phyloP scores from a whole-genome alignment of 1,284 basidiomycete genomes.

The Pseudozyma thailandica region DNA sequence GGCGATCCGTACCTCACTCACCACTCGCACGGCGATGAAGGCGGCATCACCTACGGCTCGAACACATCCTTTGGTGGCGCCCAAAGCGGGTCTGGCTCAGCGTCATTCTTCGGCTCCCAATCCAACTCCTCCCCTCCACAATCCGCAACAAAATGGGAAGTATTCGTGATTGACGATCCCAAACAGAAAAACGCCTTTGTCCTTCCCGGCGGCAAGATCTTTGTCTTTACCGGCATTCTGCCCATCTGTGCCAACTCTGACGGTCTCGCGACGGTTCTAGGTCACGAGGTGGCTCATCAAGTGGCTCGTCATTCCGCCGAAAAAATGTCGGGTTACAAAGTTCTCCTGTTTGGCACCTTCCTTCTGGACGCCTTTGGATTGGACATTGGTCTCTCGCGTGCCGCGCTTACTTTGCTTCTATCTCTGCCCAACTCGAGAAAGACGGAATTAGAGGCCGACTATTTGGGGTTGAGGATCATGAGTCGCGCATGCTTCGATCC shows the following conservation, averaged over 20 bases:
- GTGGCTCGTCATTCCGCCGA: conserved; percentile 55
- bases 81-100: too few species aligned
- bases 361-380: conserved; percentile 53
- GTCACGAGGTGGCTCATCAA: conserved; percentile 87
- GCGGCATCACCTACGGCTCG: conserved; percentile 41
- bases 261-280: conserved; percentile 85
- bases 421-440: conserved; percentile 83
- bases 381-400: conserved; percentile 58
- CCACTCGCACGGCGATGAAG: conserved; percentile 40
- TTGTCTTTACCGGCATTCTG: conserved; percentile 87
- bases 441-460: conserved; percentile 81
- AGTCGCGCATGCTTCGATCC: conserved; percentile 82
- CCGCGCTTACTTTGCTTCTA: conserved; percentile 73
- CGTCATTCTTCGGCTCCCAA: conserved; percentile 16
- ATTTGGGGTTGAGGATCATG: conserved; percentile 75
- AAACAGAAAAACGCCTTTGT: conserved; percentile 81
- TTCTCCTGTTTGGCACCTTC: conserved; percentile 47
- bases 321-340: conserved; percentile 63
- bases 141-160: conserved; percentile 73
- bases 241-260: conserved; percentile 81
- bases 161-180: conserved; percentile 82
- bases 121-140: conserved; percentile 1
- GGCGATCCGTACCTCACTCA: conserved; percentile 35
- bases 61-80: conserved; percentile 1
- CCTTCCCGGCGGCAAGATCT: conserved; percentile 78